Base-by-base conservation (phyloP, 495 filamentous ascomycete genomes). In the Penicillium angulare region DNA sequence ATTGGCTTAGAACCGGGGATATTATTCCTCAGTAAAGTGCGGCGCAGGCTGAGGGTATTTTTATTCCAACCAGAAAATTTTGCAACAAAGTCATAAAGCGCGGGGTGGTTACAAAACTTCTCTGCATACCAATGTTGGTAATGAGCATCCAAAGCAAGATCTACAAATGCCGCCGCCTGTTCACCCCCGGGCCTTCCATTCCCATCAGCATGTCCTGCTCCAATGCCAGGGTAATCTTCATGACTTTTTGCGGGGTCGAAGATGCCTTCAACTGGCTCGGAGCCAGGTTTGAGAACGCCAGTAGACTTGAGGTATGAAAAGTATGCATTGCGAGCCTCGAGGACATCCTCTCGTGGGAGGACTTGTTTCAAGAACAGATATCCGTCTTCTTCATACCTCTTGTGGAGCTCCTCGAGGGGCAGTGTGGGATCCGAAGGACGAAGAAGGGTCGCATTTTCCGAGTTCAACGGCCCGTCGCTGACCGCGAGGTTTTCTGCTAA, bases 291-390 rank as follows among this genome's bases (percentile, higher is more conserved):
- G n/a, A 87, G 70, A 7, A 87, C 71, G 0, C 78, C 81, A 1
- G 75, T 82, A 9, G 77, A 71, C 1, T 71, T 65, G 26, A 86
- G 62, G 35, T 75, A 74, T 16, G 69, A 53, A 60, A 87, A 87
- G 62, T 87, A 87, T 44, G 71, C 53, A 27, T 77, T 61, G 15
- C 83, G 74, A 31, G 79, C 75, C 21, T 71, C 67, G 12, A 84
- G 67, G 9, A 86, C 81, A 43, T 83, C 79, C 3, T 65, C 61
- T 2, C 81, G 79, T 0, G 83, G 82, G 15, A 86, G 61, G 2
- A 85, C 55, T 26, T 73, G 70, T 55, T 85, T 86, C 6, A 86
- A 48, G 53, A 83, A 83, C 34, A 86, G 68, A 56, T 85, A 85
- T 15, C 82, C 80, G 52, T 85, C 80, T 38, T 70, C 50, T n/a